Conservation (phyloP, 106 monocot species). For the Allium cepa region DNA sequence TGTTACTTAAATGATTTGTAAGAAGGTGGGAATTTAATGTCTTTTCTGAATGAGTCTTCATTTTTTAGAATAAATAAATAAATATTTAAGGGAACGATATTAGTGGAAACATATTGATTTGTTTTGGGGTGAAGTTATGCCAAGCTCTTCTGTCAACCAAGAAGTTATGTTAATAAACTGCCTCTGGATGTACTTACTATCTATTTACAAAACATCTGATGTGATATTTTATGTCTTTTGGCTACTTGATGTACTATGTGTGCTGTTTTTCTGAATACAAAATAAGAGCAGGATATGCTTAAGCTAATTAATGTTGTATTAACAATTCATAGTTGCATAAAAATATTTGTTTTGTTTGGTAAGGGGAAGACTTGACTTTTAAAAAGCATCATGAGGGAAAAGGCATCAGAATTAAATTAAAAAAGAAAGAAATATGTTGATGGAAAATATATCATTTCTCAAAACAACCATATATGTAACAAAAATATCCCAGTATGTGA, state of each 20-base stretch:
- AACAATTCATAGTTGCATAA: background rate
- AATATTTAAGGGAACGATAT: background rate
- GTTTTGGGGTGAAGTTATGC: background rate
- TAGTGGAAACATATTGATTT: background rate
- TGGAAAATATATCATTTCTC: background rate
- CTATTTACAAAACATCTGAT: slow-evolving; percentile 4
- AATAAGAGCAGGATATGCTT: background rate
- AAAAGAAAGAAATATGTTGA: background rate
- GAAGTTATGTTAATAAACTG: background rate
- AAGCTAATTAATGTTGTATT: background rate
- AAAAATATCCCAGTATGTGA: background rate
- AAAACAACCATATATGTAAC: background rate
- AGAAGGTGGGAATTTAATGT: background rate
- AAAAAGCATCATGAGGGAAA: background rate
- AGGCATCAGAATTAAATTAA: background rate
- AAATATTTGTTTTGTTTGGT: background rate
- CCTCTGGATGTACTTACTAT: no score
- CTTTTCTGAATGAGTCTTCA: no score
- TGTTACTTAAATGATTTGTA: background rate
- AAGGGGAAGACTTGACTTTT: slow-evolving; percentile 2
- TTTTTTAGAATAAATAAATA: no score
- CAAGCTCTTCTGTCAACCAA: background rate
- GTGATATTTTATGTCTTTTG: slow-evolving; percentile 1
- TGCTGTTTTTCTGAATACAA: background rate
- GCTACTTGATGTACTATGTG: background rate